phyloP scores from a whole-genome alignment of 805 yeast species.

The Torulaspora microellipsoides region DNA sequence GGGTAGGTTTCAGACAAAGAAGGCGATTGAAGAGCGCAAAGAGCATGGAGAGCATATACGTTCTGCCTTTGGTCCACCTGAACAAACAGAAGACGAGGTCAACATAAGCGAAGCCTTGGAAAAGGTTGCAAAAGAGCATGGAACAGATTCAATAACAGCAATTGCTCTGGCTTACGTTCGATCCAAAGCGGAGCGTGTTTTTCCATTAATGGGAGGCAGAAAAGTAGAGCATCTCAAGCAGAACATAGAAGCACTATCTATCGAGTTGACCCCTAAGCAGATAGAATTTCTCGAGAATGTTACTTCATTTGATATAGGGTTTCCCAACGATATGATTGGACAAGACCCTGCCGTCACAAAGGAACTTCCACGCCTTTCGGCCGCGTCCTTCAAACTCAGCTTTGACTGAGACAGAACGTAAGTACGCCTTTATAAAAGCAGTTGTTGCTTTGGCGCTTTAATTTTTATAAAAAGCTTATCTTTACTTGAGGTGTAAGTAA shows the following conservation, averaged over 20 bases:
- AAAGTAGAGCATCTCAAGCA: conserved; percentile 20
- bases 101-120: conserved; percentile 16
- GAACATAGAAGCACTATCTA: conserved; percentile 16
- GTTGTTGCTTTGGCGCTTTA: too few relatives aligned
- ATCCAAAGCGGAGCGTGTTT: conserved; percentile 18
- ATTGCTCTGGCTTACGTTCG: conserved; percentile 24
- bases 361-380: conserved; percentile 3
- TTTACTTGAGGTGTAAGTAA: too few relatives aligned
- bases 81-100: conserved; percentile 12
- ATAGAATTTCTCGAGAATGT: conserved; percentile 13
- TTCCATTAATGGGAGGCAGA: conserved; percentile 24
- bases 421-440: too few relatives aligned
- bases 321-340: conserved; percentile 16
- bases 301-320: conserved; percentile 17
- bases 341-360: conserved; percentile 12
- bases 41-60: conserved; percentile 15
- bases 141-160: conserved; percentile 12
- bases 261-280: conserved; percentile 15
- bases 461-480: too few relatives aligned
- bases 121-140: conserved; percentile 19
- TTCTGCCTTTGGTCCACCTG: conserved; percentile 1
- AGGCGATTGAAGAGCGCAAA: conserved; percentile 17
- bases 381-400: conserved; percentile 1
- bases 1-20: conserved; percentile 19
- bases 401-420: neutral